These are phyloP conservation scores for Bombardia bombarda DNA, from an alignment of 495 filamentous ascomycete species.

Conservation along the genomic window DNA sequence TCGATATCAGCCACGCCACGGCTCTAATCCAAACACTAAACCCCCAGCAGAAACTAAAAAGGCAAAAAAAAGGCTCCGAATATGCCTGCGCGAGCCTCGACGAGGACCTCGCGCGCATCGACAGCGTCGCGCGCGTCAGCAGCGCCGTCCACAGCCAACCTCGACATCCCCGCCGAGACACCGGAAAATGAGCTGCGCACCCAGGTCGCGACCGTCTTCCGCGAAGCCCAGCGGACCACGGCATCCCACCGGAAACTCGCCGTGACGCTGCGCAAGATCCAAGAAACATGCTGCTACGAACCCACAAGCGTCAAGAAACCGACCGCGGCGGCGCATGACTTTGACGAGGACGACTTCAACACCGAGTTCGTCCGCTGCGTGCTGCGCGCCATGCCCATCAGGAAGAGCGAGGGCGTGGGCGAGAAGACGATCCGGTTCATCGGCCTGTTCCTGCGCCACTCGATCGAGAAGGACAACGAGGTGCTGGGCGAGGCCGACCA, in stretches of 20 bases:
- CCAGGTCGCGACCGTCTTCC: slow-evolving; percentile 72
- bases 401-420: slow-evolving; percentile 85
- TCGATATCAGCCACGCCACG: too few species aligned
- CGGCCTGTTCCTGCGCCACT: slow-evolving; percentile 73
- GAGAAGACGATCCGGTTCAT: slow-evolving; percentile 80
- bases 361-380: slow-evolving; percentile 75
- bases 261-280: slow-evolving; percentile 75
- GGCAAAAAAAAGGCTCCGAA: too few species aligned
- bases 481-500: slow-evolving; percentile 40
- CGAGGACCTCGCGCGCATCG: slow-evolving; percentile 35
- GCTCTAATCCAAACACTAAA: too few species aligned
- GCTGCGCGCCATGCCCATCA: slow-evolving; percentile 71
- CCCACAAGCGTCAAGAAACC: slow-evolving; percentile 46
- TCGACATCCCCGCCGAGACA: slow-evolving; percentile 66
- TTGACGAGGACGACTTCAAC: slow-evolving; percentile 81
- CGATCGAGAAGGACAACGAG: slow-evolving; percentile 72
- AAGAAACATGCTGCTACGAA: slow-evolving; percentile 83
- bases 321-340: slow-evolving; percentile 42
- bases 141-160: slow-evolving; percentile 45
- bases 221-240: slow-evolving; percentile 78
- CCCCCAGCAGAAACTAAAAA: too few species aligned
- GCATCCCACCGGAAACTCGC: slow-evolving; percentile 84
- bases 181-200: slow-evolving; percentile 61
- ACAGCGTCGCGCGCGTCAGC: slow-evolving; percentile 54
- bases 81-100: slow-evolving; percentile 18